A percentile compares a stretch with the other conserved stretches of the same genome.
Evolutionary conservation across 257 asterid genomes (phyloP).

Genomic region (Dorcoceras hygrometricum): DNA sequence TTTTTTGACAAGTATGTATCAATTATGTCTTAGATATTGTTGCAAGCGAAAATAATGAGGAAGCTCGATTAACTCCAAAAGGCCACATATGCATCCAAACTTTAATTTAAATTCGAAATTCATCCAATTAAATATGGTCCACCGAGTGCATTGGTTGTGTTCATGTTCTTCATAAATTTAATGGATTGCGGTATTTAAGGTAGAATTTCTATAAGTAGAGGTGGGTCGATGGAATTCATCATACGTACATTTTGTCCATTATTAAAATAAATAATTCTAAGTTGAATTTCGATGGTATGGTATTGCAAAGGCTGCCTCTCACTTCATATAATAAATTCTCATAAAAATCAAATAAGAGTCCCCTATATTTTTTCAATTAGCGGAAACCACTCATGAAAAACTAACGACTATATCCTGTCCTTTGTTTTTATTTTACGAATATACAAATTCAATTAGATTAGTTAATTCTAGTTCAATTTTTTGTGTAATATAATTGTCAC

Average conservation of each 20-base stretch:
- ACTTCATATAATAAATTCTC: no score
- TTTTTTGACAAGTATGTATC: no score
- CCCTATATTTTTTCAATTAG: no score
- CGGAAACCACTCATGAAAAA: no score
- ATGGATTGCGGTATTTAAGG: slow-evolving; percentile 14
- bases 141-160: slow-evolving; percentile 20
- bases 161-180: slow-evolving; percentile 10
- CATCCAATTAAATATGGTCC: slow-evolving; percentile 20
- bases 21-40: background rate
- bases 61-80: slow-evolving; percentile 1
- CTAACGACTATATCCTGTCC: no score
- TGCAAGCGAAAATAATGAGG: background rate
- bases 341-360: no score
- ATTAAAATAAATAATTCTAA: slow-evolving; percentile 11
- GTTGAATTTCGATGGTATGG: no score
- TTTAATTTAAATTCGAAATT: slow-evolving; percentile 13
- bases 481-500: no score
- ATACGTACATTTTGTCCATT: slow-evolving; percentile 12
- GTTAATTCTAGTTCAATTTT: no score
- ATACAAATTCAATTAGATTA: no score
- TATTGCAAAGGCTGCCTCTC: no score
- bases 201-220: background rate
- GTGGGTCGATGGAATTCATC: slow-evolving; percentile 19
- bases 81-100: slow-evolving; percentile 2
- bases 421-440: no score